phyloP scores from a whole-genome alignment of 2,329 filamentous ascomycete species.

The Davidsoniella australis region DNA sequence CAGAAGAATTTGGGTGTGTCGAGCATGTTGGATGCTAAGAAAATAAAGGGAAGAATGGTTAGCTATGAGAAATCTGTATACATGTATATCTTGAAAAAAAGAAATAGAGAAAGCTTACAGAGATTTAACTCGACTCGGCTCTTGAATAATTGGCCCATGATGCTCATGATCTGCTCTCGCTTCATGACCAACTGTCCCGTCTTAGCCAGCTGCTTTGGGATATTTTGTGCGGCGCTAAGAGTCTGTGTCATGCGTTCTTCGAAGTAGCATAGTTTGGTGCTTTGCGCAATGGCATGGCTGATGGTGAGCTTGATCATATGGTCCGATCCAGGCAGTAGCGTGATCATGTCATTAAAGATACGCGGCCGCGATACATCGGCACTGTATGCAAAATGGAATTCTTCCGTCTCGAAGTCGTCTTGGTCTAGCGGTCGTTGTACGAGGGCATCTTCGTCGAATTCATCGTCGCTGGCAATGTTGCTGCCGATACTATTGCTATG shows the following conservation, averaged over 20 bases:
- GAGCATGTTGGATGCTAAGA: constrained; percentile 74
- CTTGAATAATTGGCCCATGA: constrained; percentile 80
- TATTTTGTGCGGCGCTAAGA: constrained; percentile 82
- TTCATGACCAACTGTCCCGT: constrained; percentile 87
- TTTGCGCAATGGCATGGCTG: constrained; percentile 92
- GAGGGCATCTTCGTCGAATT: constrained; percentile 24
- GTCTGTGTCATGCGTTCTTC: constrained; percentile 92
- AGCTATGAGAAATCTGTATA: neutral
- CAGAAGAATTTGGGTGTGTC: constrained; percentile 97
- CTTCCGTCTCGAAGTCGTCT: constrained; percentile 89
- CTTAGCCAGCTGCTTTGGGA: constrained; percentile 74
- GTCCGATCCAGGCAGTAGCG: constrained; percentile 69
- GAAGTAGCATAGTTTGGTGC: constrained; percentile 89
- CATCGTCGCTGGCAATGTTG: constrained; percentile 1
- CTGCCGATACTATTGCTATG: too few species aligned
- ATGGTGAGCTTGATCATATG: constrained; percentile 99
- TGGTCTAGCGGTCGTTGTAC: constrained; percentile 67
- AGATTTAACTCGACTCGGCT: constrained; percentile 93
- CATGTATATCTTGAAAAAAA: neutral
- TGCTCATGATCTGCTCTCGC: constrained; percentile 77
- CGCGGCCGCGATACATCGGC: constrained; percentile 68
- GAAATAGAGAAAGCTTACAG: constrained; percentile 41
- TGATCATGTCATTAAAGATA: constrained; percentile 99
- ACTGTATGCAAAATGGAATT: constrained; percentile 97
- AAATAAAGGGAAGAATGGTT: neutral